Conservation (phyloP, 2,329 filamentous ascomycete genomes). For the Aspergillus neoniger region DNA sequence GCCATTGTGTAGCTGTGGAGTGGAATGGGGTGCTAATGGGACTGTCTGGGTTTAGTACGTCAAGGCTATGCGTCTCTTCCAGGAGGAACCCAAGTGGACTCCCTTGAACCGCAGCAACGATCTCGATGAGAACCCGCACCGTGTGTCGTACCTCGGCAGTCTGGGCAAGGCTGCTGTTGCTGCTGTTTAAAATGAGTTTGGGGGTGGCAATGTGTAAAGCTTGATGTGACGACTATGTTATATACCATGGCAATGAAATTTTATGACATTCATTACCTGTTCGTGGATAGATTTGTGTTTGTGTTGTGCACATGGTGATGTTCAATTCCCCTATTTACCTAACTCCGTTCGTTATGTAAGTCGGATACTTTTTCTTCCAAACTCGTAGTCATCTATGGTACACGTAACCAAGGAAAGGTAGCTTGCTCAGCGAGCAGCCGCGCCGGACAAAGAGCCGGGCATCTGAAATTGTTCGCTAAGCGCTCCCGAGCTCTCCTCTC, state of each 20-base stretch:
- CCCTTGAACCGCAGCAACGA: constrained; percentile 78
- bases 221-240: constrained; percentile 8
- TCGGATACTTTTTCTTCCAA: neutral
- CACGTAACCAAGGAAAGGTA: neutral
- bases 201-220: neutral
- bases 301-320: neutral
- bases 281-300: neutral
- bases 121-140: constrained; percentile 75
- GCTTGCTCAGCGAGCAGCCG: constrained; percentile 26
- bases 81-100: constrained; percentile 98
- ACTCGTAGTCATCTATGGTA: constrained; percentile 8
- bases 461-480: constrained; percentile 40
- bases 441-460: constrained; percentile 42
- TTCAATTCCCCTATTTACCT: neutral
- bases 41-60: constrained; percentile 67
- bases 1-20: neutral
- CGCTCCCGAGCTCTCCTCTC: constrained; percentile 32
- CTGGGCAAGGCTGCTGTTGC: constrained; percentile 28
- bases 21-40: neutral
- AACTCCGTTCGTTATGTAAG: constrained; percentile 2
- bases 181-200: constrained; percentile 21
- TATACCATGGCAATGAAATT: constrained; percentile 24
- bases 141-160: constrained; percentile 71
- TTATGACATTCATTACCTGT: constrained; percentile 9
- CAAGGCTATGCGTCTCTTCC: constrained; percentile 93